These are phyloP conservation scores for Angophora floribunda DNA, from an alignment of 345 rosid species.

Conservation along the genomic window DNA sequence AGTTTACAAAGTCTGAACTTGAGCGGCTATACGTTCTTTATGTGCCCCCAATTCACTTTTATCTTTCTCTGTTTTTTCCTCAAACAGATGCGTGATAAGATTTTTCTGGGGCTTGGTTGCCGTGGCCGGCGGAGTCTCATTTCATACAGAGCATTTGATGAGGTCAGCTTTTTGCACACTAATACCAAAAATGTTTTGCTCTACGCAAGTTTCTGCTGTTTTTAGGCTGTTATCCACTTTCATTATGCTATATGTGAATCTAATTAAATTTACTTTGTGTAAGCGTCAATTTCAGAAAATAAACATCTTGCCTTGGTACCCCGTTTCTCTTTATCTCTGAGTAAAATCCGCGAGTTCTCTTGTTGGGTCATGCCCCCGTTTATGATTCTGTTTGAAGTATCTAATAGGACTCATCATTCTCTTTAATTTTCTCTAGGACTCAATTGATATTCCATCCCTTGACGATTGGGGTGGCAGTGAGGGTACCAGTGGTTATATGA, in stretches of 20 bases:
- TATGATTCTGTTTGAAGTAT: background rate
- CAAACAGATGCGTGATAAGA: background rate
- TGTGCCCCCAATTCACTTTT: background rate
- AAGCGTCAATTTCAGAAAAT: background rate
- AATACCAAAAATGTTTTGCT: background rate
- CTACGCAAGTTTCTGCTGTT: background rate
- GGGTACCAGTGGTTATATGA: slow-evolving; percentile 11
- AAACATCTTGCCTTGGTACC: background rate
- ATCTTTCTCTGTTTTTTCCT: background rate
- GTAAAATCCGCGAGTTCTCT: background rate
- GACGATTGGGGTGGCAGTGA: slow-evolving; percentile 31
- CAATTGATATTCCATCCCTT: slow-evolving; percentile 4
- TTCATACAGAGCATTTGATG: slow-evolving; percentile 24
- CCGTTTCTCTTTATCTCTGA: background rate
- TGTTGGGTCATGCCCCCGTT: background rate
- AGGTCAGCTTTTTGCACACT: slow-evolving; percentile 11
- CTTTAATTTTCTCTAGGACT: background rate
- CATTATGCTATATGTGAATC: background rate
- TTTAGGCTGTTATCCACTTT: background rate
- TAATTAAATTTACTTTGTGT: background rate
- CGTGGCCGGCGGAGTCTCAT: background rate
- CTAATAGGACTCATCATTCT: background rate
- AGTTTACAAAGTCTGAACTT: background rate
- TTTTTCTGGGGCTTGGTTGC: background rate
- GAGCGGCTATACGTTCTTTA: background rate